Conservation (phyloP, 1,284 basidiomycete genomes). For the Cutaneotrichosporon arboriforme region DNA sequence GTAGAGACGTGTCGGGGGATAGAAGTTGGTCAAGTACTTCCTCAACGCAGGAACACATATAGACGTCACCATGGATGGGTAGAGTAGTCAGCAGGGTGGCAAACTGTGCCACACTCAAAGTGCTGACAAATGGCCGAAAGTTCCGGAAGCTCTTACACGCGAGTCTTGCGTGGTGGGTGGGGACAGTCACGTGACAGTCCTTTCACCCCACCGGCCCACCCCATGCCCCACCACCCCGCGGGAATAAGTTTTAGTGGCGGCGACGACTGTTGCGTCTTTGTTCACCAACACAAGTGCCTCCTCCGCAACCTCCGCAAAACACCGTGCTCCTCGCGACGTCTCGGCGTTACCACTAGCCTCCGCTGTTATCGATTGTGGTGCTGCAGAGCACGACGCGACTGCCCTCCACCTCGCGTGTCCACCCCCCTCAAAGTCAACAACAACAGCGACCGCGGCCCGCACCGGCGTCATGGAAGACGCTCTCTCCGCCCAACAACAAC, state of each 20-base stretch:
- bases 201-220: too few relatives aligned
- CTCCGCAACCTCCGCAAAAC: too few relatives aligned
- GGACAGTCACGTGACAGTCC: neutral
- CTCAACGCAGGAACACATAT: neutral
- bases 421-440: constrained; percentile 18
- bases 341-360: neutral
- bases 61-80: neutral
- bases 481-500: constrained; percentile 29
- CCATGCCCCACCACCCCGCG: neutral
- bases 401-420: constrained; percentile 3
- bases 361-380: too few relatives aligned
- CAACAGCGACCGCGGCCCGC: constrained; percentile 4
- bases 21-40: neutral
- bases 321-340: too few relatives aligned
- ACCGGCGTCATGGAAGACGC: constrained; percentile 25
- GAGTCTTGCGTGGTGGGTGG: neutral
- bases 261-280: neutral
- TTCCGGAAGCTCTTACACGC: neutral
- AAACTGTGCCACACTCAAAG: neutral
- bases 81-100: neutral
- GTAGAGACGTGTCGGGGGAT: constrained; percentile 1
- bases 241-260: too few relatives aligned
- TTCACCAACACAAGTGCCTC: neutral
- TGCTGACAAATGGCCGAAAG: neutral
- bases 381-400: too few relatives aligned